phyloP scores from a whole-genome alignment of 2,329 filamentous ascomycete species.

The Chrysosporium queenslandicum region DNA sequence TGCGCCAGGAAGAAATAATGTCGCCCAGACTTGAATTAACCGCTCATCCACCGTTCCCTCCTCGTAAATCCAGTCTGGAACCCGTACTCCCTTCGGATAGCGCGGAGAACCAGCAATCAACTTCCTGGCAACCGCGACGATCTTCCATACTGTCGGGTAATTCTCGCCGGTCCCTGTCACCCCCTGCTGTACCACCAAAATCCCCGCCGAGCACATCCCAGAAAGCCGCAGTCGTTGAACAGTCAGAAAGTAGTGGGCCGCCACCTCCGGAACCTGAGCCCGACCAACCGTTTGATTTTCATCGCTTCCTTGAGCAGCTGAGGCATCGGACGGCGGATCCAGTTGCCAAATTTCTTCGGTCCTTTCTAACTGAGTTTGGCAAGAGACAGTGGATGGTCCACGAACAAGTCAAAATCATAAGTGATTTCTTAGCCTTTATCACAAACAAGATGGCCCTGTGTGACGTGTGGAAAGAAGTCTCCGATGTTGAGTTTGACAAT shows the following conservation, averaged over 20 bases:
- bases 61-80: conserved; percentile 77
- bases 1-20: conserved; percentile 76
- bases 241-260: conserved; percentile 39
- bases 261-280: conserved; percentile 73
- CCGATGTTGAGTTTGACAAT: conserved; percentile 96
- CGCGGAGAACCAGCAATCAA: conserved; percentile 21
- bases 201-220: conserved; percentile 17
- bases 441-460: conserved; percentile 97
- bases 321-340: conserved; percentile 96
- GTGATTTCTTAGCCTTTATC: conserved; percentile 92
- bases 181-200: conserved; percentile 23
- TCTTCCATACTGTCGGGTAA: conserved; percentile 9
- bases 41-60: conserved; percentile 67
- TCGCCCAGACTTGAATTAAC: conserved; percentile 75
- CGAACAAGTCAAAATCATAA: conserved; percentile 97
- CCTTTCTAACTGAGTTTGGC: conserved; percentile 85
- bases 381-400: conserved; percentile 99
- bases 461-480: conserved; percentile 92
- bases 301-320: conserved; percentile 89
- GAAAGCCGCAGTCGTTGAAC: conserved; percentile 21
- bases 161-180: conserved; percentile 15
- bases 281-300: conserved; percentile 86
- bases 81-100: conserved; percentile 44
- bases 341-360: conserved; percentile 88
- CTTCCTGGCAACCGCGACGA: conserved; percentile 13